Percentiles rank a stretch among this genome's conserved stretches.
Evolutionary conservation across 108 stramenopile species (phyloP).

Genomic region (Skeletonema menzelii): DNA sequence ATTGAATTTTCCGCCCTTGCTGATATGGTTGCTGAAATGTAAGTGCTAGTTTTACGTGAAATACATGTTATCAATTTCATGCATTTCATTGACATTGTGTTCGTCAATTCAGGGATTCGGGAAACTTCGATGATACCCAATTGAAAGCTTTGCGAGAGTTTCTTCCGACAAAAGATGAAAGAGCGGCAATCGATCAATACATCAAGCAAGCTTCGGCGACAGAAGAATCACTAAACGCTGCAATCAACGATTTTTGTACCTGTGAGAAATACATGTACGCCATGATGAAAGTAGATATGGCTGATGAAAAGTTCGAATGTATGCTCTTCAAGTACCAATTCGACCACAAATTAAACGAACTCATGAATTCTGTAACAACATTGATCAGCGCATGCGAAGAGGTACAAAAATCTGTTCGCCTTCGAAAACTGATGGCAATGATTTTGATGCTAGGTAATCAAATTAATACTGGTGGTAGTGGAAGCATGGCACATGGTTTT

Average conservation of each 20-base stretch:
- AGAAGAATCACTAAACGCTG: conserved; percentile 41
- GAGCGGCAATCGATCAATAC: conserved; percentile 52
- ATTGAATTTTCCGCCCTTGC: conserved; percentile 67
- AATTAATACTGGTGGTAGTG: conserved; percentile 89
- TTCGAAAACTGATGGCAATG: conserved; percentile 88
- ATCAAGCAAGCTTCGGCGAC: conserved; percentile 58
- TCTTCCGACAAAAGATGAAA: conserved; percentile 79
- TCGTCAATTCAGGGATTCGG: conserved; percentile 54
- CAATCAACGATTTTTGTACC: conserved; percentile 64
- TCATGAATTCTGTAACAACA: conserved; percentile 55
- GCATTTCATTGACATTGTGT: conserved; percentile 1
- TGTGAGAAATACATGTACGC: conserved; percentile 87
- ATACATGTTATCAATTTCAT: background rate
- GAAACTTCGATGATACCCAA: conserved; percentile 74
- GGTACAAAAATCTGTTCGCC: conserved; percentile 62
- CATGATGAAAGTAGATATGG: conserved; percentile 67
- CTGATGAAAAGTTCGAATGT: conserved; percentile 70
- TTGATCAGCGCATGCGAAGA: conserved; percentile 85
- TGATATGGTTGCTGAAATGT: conserved; percentile 73
- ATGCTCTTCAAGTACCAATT: conserved; percentile 87
- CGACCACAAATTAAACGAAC: conserved; percentile 66
- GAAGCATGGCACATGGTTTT: conserved; percentile 86
- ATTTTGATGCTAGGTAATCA: conserved; percentile 92
- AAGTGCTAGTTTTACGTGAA: conserved; percentile 32
- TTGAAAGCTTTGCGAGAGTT: conserved; percentile 77